phyloP scores from a whole-genome alignment of 2,329 filamentous ascomycete genomes.

The Fusarium camptoceras region DNA sequence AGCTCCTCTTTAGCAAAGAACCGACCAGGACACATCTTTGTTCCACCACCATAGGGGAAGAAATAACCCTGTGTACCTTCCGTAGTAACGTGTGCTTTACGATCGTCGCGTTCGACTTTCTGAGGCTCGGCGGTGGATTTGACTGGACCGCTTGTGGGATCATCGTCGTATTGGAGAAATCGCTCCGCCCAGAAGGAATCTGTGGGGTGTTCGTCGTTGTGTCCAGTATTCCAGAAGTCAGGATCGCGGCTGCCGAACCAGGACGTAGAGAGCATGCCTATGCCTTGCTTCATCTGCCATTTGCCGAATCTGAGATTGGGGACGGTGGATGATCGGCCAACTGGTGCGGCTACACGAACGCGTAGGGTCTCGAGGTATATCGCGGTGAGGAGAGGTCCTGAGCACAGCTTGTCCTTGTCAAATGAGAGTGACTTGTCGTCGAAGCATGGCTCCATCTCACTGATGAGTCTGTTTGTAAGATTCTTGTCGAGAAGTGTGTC shows the following conservation, averaged over 20 bases:
- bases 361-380: constrained; percentile 53
- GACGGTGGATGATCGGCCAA: constrained; percentile 35
- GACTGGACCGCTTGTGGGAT: constrained; percentile 37
- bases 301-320: constrained; percentile 39
- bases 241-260: constrained; percentile 29
- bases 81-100: constrained; percentile 1
- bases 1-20: constrained; percentile 53
- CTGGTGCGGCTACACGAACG: constrained; percentile 38
- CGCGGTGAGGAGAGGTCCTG: constrained; percentile 49
- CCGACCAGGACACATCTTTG: constrained; percentile 51
- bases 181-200: constrained; percentile 43
- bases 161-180: constrained; percentile 35
- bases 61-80: constrained; percentile 48
- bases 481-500: constrained; percentile 21
- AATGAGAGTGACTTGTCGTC: constrained; percentile 11
- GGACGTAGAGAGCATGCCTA: constrained; percentile 29
- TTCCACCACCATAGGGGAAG: constrained; percentile 52
- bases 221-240: constrained; percentile 38
- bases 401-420: constrained; percentile 37
- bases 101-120: constrained; percentile 6
- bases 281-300: constrained; percentile 33
- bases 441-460: constrained; percentile 33
- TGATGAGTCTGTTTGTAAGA: constrained; percentile 17
- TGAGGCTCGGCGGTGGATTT: rapidly evolving
- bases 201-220: constrained; percentile 17